phyloP scores from a whole-genome alignment of 2,329 filamentous ascomycete species.

The Fusarium goolgardi region DNA sequence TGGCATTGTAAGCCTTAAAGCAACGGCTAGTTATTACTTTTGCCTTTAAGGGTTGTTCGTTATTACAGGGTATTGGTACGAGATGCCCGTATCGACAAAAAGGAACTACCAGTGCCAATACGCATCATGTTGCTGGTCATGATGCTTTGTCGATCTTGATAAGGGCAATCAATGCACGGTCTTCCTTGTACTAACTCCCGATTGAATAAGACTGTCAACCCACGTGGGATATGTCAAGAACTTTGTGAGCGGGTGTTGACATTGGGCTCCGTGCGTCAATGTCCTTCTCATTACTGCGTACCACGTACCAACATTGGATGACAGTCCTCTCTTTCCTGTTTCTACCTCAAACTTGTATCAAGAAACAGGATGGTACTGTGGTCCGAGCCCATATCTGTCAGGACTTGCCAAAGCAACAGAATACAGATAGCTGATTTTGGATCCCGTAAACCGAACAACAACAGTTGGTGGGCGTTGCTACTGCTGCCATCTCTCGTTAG shows the following conservation, averaged over 20 bases:
- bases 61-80: neutral
- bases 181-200: constrained; percentile 26
- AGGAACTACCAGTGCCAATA: neutral
- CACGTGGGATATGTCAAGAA: constrained; percentile 30
- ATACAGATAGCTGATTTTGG: neutral
- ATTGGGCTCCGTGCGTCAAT: constrained; percentile 23
- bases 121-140: neutral
- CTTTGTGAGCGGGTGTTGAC: constrained; percentile 17
- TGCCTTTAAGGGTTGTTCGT: neutral
- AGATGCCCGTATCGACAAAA: neutral
- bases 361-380: neutral
- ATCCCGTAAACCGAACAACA: neutral
- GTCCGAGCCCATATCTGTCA: constrained; percentile 1
- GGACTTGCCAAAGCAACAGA: neutral
- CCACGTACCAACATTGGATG: neutral
- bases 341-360: neutral
- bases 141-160: constrained; percentile 6
- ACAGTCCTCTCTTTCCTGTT: neutral
- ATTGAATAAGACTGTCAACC: constrained; percentile 18
- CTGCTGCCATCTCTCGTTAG: neutral
- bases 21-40: constrained; percentile 14
- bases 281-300: neutral
- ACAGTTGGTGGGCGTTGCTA: neutral
- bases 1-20: constrained; percentile 10
- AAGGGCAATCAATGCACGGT: constrained; percentile 34